Evolutionary conservation across 129 eudicot genomes (phyloP).

Genomic region (Solidago caesia): DNA sequence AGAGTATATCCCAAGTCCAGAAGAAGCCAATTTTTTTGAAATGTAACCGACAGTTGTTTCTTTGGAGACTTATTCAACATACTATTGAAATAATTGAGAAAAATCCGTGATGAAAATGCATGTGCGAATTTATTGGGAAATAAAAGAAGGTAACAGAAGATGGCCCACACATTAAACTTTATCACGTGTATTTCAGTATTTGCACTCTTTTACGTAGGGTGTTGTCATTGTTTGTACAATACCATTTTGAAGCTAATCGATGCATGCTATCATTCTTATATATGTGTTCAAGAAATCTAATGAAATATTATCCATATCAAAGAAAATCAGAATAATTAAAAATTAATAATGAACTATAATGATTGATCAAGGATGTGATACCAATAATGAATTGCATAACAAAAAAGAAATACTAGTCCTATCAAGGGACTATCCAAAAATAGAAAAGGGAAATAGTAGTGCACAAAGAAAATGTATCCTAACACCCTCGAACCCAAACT

Average conservation of each 20-base stretch:
- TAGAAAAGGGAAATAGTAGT: too few relatives aligned
- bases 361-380: background rate
- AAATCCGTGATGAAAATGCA: background rate
- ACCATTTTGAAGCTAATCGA: background rate
- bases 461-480: background rate
- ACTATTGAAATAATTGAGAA: background rate
- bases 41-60: background rate
- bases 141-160: background rate
- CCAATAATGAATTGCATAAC: too few relatives aligned
- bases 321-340: background rate
- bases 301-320: background rate
- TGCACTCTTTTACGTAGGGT: background rate
- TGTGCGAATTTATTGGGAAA: background rate
- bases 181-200: conserved; percentile 3
- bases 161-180: background rate
- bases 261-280: background rate
- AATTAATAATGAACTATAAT: too few relatives aligned
- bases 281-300: background rate
- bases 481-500: background rate
- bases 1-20: background rate
- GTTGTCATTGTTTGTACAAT: background rate
- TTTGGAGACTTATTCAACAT: background rate
- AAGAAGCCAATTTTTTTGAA: background rate
- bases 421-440: background rate
- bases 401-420: background rate